phyloP scores from a whole-genome alignment of 805 yeast genomes.

The Wickerhamiella azyma region DNA sequence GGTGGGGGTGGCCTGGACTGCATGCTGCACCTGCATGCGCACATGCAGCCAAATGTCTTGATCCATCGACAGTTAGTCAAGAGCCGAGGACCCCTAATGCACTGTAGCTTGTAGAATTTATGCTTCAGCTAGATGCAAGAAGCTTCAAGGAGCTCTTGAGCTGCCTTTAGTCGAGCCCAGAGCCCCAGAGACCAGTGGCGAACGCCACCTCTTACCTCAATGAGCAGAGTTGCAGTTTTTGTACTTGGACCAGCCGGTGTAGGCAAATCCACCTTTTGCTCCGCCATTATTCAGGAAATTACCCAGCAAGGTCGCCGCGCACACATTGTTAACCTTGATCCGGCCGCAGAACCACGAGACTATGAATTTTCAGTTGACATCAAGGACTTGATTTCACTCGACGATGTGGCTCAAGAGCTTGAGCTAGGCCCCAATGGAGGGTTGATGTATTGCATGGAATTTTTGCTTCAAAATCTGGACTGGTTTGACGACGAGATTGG shows the following conservation, averaged over 20 bases:
- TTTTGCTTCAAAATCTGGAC: slow-evolving; percentile 74
- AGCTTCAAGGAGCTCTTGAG: no score
- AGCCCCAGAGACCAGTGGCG: not conserved
- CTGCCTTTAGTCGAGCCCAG: no score
- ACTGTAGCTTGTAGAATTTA: no score
- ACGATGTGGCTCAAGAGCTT: slow-evolving; percentile 92
- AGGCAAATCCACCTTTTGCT: slow-evolving; percentile 89
- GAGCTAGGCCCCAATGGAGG: slow-evolving; percentile 94
- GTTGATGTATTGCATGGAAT: slow-evolving; percentile 79
- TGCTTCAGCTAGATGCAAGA: no score
- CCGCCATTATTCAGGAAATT: slow-evolving; percentile 73
- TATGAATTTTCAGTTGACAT: slow-evolving; percentile 88
- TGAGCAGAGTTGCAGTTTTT: slow-evolving; percentile 91
- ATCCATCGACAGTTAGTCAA: no score
- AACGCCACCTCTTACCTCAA: slow-evolving; percentile 21
- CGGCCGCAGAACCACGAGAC: slow-evolving; percentile 90
- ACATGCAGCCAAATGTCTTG: no score
- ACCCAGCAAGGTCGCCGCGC: slow-evolving; percentile 85
- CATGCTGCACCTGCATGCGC: no score
- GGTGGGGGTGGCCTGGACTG: no score
- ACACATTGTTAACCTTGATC: slow-evolving; percentile 88
- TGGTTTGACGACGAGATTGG: slow-evolving; percentile 98
- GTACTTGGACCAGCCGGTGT: slow-evolving; percentile 98
- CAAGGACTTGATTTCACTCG: slow-evolving; percentile 74
- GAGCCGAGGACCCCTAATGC: no score